Evolutionary conservation across 306 rosid genomes (phyloP).

Genomic region (Rosa lucieae): DNA sequence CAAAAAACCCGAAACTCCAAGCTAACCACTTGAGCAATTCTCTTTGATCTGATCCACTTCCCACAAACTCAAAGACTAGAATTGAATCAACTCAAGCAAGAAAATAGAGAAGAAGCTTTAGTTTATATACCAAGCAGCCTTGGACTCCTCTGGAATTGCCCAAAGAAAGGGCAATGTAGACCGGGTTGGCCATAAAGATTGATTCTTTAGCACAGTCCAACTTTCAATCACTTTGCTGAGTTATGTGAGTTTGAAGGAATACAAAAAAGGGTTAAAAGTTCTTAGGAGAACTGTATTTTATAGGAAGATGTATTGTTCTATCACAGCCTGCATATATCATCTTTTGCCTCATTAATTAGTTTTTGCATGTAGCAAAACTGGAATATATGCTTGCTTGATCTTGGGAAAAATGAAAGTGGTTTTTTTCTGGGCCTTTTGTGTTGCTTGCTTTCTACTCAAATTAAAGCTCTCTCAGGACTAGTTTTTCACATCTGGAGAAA

Average conservation of each 20-base stretch:
- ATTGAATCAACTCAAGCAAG: conserved; percentile 24
- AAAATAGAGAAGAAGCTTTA: conserved; percentile 20
- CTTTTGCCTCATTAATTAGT: conserved; percentile 22
- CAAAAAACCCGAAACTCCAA: conserved; percentile 18
- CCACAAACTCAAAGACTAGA: conserved; percentile 32
- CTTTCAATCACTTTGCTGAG: conserved; percentile 51
- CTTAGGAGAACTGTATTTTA: conserved; percentile 44
- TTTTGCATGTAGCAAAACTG: conserved; percentile 30
- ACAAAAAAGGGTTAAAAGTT: conserved; percentile 32
- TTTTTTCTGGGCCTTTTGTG: conserved; percentile 41
- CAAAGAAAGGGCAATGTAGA: conserved; percentile 27
- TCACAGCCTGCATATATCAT: conserved; percentile 33
- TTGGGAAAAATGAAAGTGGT: conserved; percentile 48
- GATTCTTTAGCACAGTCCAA: conserved; percentile 56
- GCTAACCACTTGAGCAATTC: background rate
- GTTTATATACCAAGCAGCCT: conserved; percentile 22
- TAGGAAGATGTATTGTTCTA: conserved; percentile 27
- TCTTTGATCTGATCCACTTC: conserved; percentile 19
- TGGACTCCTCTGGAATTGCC: conserved; percentile 30
- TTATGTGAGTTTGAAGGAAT: conserved; percentile 49
- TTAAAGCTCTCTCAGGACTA: conserved; percentile 37
- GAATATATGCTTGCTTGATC: conserved; percentile 90
- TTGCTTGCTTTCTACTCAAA: conserved; percentile 92
- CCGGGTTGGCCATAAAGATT: conserved; percentile 65
- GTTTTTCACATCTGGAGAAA: conserved; percentile 5